Conservation (phyloP, 257 asterid species). For the Paraleonurus japonicus region DNA sequence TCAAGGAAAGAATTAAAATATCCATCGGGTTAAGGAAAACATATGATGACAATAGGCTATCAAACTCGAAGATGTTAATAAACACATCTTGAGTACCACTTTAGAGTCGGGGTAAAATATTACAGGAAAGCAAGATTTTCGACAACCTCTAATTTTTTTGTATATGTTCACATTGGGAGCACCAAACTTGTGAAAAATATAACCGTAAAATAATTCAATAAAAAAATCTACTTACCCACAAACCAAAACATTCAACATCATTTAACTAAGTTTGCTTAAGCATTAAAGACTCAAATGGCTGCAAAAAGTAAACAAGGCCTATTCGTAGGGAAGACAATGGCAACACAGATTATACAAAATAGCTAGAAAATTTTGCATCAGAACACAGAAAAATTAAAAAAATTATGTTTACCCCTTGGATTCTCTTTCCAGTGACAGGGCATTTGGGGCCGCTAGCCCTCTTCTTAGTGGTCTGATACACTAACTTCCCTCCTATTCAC, state of each 20-base stretch:
- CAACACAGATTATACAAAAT: not conserved
- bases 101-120: not conserved
- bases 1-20: too few relatives aligned
- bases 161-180: not conserved
- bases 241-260: not conserved
- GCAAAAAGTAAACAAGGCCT: not conserved
- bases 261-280: not conserved
- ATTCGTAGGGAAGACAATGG: not conserved
- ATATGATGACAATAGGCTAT: not conserved
- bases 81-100: not conserved
- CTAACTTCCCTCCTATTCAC: slow-evolving; percentile 65
- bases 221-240: not conserved
- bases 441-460: slow-evolving; percentile 82
- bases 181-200: not conserved
- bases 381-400: not conserved
- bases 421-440: slow-evolving; percentile 85
- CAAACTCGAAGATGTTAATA: not conserved
- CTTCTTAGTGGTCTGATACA: slow-evolving; percentile 74
- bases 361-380: not conserved
- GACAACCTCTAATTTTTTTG: not conserved
- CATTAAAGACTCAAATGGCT: not conserved
- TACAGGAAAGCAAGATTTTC: not conserved
- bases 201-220: not conserved
- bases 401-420: slow-evolving; percentile 65
- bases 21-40: not conserved